These are phyloP conservation scores for Coniochaeta prunicola DNA, from an alignment of 2,329 filamentous ascomycete species.

Conservation along the genomic window DNA sequence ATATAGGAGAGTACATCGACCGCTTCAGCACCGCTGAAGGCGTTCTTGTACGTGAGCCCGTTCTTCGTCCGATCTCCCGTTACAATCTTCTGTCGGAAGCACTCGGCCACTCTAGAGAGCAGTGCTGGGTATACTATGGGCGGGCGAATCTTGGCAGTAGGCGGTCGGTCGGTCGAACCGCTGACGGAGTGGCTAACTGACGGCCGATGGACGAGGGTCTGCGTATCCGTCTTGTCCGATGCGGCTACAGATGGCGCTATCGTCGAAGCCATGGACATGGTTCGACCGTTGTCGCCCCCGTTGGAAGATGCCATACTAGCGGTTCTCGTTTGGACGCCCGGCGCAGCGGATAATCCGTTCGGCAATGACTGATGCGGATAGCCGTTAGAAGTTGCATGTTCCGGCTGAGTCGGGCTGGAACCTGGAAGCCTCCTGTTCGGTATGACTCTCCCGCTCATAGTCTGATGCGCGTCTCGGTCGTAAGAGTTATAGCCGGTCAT, in stretches of 20 bases:
- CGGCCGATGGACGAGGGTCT: constrained; percentile 43
- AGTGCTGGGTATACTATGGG: constrained; percentile 91
- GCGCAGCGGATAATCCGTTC: constrained; percentile 33
- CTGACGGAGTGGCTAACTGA: constrained; percentile 51
- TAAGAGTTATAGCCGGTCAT: constrained; percentile 70
- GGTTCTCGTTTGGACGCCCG: constrained; percentile 50
- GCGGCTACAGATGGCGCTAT: constrained; percentile 59
- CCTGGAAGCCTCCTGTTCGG: constrained; percentile 58
- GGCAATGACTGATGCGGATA: constrained; percentile 19
- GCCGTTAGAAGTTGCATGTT: constrained; percentile 21
- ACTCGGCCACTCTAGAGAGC: constrained; percentile 86
- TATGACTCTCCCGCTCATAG: constrained; percentile 87
- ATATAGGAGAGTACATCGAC: constrained; percentile 95
- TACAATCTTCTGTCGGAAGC: constrained; percentile 82
- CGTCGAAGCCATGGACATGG: constrained; percentile 91
- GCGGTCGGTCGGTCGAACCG: constrained; percentile 36
- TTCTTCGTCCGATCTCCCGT: constrained; percentile 91
- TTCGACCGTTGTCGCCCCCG: constrained; percentile 46
- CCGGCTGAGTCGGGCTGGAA: constrained; percentile 10
- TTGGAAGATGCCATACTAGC: constrained; percentile 54
- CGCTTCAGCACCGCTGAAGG: constrained; percentile 91
- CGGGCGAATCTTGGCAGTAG: constrained; percentile 57
- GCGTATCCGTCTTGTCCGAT: constrained; percentile 39
- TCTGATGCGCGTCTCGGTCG: constrained; percentile 77
- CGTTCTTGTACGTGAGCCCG: constrained; percentile 92